Conservation (phyloP, 805 yeast genomes). For the Grigorovia jiainica region DNA sequence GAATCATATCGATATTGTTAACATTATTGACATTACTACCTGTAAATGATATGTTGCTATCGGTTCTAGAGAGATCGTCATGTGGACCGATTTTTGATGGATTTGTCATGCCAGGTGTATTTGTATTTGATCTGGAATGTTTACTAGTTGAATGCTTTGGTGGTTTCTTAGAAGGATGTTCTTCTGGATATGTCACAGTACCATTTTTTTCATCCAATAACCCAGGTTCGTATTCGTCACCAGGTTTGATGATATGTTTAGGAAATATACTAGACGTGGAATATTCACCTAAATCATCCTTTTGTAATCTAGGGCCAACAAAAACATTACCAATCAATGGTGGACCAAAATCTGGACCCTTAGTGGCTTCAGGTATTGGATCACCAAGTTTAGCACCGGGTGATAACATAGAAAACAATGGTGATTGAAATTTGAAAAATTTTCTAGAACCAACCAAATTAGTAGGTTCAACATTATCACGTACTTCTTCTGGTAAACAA, state of each 20-base stretch:
- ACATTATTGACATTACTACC: too few species aligned
- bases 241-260: constrained; percentile 35
- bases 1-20: too few species aligned
- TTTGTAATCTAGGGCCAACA: constrained; percentile 59
- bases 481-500: constrained; percentile 91
- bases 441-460: constrained; percentile 62
- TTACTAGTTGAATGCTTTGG: too few species aligned
- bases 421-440: constrained; percentile 70
- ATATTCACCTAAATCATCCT: constrained; percentile 78
- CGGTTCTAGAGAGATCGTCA: background rate
- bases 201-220: constrained; percentile 26
- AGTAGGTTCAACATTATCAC: constrained; percentile 73
- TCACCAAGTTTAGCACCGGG: constrained; percentile 63
- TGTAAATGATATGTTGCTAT: background rate
- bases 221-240: constrained; percentile 31
- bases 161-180: background rate
- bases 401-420: constrained; percentile 69
- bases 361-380: constrained; percentile 73
- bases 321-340: constrained; percentile 93
- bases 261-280: constrained; percentile 40
- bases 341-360: constrained; percentile 79
- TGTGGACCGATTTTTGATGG: background rate
- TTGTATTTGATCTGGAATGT: background rate
- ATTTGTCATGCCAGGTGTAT: background rate
- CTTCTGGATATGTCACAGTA: constrained; percentile 11